Evolutionary conservation across 208 protist genomes (phyloP), one percentile per base, ranked within the genome.

Genomic region (Crithidia brevicula): DNA sequence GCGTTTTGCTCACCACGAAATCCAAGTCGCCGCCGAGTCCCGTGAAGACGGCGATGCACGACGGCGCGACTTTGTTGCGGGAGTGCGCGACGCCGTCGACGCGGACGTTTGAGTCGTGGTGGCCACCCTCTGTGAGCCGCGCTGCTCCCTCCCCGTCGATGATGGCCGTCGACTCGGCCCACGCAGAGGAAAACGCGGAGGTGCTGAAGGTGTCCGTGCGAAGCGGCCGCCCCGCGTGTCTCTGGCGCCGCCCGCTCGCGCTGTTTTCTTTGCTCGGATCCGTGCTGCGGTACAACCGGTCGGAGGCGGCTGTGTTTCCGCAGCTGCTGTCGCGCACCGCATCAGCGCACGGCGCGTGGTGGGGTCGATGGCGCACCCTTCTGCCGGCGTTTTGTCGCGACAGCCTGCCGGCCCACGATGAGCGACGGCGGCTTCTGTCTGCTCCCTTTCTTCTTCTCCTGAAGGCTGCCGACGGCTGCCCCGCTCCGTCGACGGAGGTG

Each of bases 221-320:
- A 1, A 54, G 13, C 0, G 45, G 50, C 9, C 23, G 38, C 25
- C 54, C 16, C 42, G 20, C 46, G 15, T 23, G 49, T 3, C 27
- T 76, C 20, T 89, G 83, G 83, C 58, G 77, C 27, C 66, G 76
- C 34, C 64, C 83, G 22, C 66, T 77, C 25, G 65, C 74, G 9
- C 25, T 89, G 8, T 86, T 82, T 31, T 65, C 74, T 8, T 52
- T 81, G 43, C 64, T 86, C 50, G 74, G 60, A 13, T 67, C 72
- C 11, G 83, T 82, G 22, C 38, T 84, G 20, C 83, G 83, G 1
- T 86, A 79, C 69, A 73, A 72, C 63, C 73, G 83, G 42, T 30
- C 54, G 0, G 83, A 79, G n/a, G 61, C 69, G 50, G 77, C 79
- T 30, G 77, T 77, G 20, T 81, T 75, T 47, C 72, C 61, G n/a